A percentile compares a stretch with the other conserved stretches of the same genome.
These are phyloP conservation scores for Camellia granthamiana DNA, from an alignment of 148 eudicot genomes.

Conservation along the genomic window DNA sequence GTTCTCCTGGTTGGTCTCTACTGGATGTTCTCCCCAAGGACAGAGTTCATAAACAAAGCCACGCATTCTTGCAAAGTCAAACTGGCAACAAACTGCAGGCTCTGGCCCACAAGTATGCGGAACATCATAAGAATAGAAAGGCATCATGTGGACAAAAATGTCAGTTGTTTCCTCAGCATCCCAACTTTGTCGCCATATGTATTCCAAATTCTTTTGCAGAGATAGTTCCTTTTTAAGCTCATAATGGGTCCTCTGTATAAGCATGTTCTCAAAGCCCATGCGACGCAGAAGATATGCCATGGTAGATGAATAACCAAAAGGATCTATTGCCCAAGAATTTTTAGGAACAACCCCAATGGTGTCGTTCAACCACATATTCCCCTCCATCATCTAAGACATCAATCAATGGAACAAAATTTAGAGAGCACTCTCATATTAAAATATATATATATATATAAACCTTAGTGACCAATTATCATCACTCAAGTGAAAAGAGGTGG, in stretches of 20 bases:
- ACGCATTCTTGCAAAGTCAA: constrained; percentile 93
- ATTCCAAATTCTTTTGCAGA: constrained; percentile 75
- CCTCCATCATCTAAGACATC: constrained; percentile 77
- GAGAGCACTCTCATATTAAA: background rate
- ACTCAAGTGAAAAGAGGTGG: background rate
- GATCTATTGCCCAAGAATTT: constrained; percentile 99
- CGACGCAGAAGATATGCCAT: constrained; percentile 99
- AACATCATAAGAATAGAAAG: constrained; percentile 96
- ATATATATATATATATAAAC: background rate
- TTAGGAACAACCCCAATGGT: constrained; percentile 89
- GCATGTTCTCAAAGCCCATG: constrained; percentile 99
- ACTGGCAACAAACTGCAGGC: constrained; percentile 96
- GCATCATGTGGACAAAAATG: constrained; percentile 99
- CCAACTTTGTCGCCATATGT: constrained; percentile 96
- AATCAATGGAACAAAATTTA: constrained; percentile 17
- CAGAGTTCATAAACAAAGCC: constrained; percentile 86
- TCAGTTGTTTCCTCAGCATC: constrained; percentile 89
- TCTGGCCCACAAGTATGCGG: constrained; percentile 99
- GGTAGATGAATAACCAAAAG: constrained; percentile 97
- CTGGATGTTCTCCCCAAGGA: constrained; percentile 91
- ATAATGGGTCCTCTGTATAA: constrained; percentile 96
- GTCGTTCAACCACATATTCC: constrained; percentile 96
- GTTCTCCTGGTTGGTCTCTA: constrained; percentile 81
- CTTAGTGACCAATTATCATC: background rate
- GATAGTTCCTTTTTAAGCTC: constrained; percentile 96